A percentile compares a stretch with the other conserved stretches of the same genome.
Evolutionary conservation across 345 rosid species (phyloP).

Genomic region (Salix purpurea): DNA sequence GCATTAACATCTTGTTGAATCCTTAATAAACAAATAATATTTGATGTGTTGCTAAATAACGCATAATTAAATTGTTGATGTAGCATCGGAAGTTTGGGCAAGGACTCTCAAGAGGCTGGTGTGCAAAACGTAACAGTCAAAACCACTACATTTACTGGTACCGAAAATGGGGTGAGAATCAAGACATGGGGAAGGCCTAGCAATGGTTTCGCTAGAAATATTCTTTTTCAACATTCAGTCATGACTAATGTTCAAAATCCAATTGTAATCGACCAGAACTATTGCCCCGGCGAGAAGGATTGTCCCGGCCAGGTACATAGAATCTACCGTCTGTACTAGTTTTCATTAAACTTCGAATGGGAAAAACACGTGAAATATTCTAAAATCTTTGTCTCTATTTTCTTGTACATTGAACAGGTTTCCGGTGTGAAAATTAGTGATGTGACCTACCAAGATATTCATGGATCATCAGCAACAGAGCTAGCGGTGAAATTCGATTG

Average conservation of each 20-base stretch:
- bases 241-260: constrained; percentile 62
- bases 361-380: background rate
- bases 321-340: constrained; percentile 14
- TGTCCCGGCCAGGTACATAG: constrained; percentile 36
- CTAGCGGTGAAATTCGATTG: constrained; percentile 65
- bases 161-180: constrained; percentile 62
- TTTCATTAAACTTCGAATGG: background rate
- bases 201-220: constrained; percentile 47
- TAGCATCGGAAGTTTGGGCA: constrained; percentile 48
- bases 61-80: background rate
- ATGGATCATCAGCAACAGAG: constrained; percentile 60
- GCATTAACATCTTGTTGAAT: background rate
- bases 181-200: constrained; percentile 69
- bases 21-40: no score
- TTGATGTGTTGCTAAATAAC: background rate
- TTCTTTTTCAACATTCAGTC: constrained; percentile 44
- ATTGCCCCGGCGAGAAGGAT: constrained; percentile 45
- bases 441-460: constrained; percentile 47
- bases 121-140: constrained; percentile 51
- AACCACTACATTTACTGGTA: constrained; percentile 29
- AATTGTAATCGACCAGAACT: constrained; percentile 56
- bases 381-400: background rate
- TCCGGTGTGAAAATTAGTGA: constrained; percentile 58
- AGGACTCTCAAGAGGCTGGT: constrained; percentile 26
- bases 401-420: constrained; percentile 19